These are phyloP conservation scores for Globisporangium perplexum DNA, from an alignment of 352 stramenopile genomes.

Conservation along the genomic window DNA sequence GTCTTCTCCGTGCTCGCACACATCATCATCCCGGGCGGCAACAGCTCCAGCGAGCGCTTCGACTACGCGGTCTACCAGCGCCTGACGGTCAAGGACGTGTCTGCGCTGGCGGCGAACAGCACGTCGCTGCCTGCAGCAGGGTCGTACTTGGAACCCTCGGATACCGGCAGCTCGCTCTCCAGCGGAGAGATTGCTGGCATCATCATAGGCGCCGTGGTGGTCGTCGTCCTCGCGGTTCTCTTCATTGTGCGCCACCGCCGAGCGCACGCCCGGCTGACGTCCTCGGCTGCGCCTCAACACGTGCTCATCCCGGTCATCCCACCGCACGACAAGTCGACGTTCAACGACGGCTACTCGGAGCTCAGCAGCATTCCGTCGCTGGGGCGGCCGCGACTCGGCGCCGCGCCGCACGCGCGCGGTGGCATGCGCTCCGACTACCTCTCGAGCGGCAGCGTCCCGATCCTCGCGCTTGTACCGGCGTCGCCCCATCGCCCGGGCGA, in stretches of 20 bases:
- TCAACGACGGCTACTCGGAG: constrained; percentile 9
- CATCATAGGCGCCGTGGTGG: constrained; percentile 1
- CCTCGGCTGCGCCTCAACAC: background rate
- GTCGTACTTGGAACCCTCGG: background rate
- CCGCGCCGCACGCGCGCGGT: background rate
- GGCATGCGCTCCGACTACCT: constrained; percentile 8
- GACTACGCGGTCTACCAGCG: constrained; percentile 26
- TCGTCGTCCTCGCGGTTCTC: constrained; percentile 5
- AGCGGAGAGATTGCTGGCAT: constrained; percentile 1
- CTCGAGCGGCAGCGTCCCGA: constrained; percentile 3
- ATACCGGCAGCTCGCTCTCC: constrained; percentile 2
- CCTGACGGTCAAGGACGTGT: constrained; percentile 14
- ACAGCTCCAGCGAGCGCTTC: constrained; percentile 12
- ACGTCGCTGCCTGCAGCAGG: background rate
- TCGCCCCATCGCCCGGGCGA: constrained; percentile 1
- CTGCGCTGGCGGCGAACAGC: background rate
- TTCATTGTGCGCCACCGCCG: constrained; percentile 1
- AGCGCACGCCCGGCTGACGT: background rate
- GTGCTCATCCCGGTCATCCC: background rate
- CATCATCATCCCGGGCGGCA: constrained; percentile 17
- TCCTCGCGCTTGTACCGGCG: background rate
- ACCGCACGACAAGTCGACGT: constrained; percentile 11
- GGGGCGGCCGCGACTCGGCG: constrained; percentile 4
- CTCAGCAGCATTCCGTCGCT: constrained; percentile 1
- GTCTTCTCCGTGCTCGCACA: constrained; percentile 26